Base-by-base conservation (phyloP, 306 rosid species). In the Herpetospermum pedunculosum region DNA sequence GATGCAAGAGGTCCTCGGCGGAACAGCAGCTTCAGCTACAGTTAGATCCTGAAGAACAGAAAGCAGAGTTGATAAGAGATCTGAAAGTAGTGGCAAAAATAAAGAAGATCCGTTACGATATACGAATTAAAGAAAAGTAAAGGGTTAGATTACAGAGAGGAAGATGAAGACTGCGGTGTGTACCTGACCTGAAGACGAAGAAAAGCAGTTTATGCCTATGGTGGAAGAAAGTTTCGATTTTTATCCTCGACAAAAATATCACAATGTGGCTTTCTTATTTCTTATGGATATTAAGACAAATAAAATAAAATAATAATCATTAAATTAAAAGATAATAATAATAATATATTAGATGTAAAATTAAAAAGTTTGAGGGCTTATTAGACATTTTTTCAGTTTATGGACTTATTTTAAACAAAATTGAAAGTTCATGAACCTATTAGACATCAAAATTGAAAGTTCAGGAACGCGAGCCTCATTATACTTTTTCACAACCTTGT, bases 121-220 rank as follows among this genome's bases (percentile, higher is more conserved):
- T 4, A 12, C 5, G 19, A 67, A 67, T 67, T 67, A 5, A 40
- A 67, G 32, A 38, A 38, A 37, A 37, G 44, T 40, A 63, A 8
- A 32, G n/a, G 25, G 9, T 10, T 0, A 10, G 29, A 63, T 63
- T 63, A n/a, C 29, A 18, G 47, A 35, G 48, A 63, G 18, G 25
- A 11, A 8, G 47, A 63, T 0, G 23, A 38, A 64, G 71, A 38
- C 32, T 38, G 2, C 30, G 48, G 5, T 64, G 72, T 12, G 28
- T 38, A 37, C 49, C 72, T 64, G 30, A 64, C 71, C 71, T 64
- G 49, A 64, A 64, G 49, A 68, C 2, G 52, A 68, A 68, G 73
- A 41, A 68, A 43, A 23, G 21, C 13, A 68, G 73, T 43, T 41
- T 23, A 12, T n/a, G n/a, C n/a, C n/a, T n/a, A n/a, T 41, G 37